Base-by-base conservation (phyloP, 768 basidiomycete genomes). In the Lactifluus volemus region DNA sequence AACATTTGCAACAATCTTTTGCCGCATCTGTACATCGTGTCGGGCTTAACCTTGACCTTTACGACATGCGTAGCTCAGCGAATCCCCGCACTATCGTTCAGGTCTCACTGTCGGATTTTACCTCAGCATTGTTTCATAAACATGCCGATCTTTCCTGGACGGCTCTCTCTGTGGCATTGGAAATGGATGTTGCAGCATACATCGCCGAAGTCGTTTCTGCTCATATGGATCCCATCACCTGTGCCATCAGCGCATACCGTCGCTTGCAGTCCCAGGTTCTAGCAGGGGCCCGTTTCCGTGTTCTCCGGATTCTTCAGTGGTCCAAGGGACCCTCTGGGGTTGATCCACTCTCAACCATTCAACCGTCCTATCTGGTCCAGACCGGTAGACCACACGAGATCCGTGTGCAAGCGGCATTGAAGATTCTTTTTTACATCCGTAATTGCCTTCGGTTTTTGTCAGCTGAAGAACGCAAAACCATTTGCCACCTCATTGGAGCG, bases 361-460 rank as follows among this genome's bases (percentile, higher is more conserved):
- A 92, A 51, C 88, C 90, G 6, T 92, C 91, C 2, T 91, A 83
- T 68, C 78, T 95, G 38, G 82, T 94, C 29, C 90, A 90, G 68
- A 81, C 78, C 49, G 91, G 91, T 5, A 71, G 78, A 9, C 86
- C 89, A 8, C 81, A 86, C 49, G 69, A 77, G 39, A 70, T 92
- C 52, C 87, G 93, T 29, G 80, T 80, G 29, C 85, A 89, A 63
- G 73, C 80, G 0, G 78, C 80, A 1, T 93, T 92, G 77, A 85
- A 84, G 66, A 82, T 95, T 54, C 73, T 95, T 21, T 84, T 88
- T 62, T 86, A 92, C 67, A 77, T 96, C 30, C 85, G 93, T 47
- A 80, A 83, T 65, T 82, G 80, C 68, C 69, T 88, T 14, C 78
- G 82, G 71, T 73, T 75, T 50, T 54, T 81, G 36, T 68, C 71